Base-by-base conservation (phyloP, 2,329 filamentous ascomycete genomes). In the Phialemoniopsis sp. region DNA sequence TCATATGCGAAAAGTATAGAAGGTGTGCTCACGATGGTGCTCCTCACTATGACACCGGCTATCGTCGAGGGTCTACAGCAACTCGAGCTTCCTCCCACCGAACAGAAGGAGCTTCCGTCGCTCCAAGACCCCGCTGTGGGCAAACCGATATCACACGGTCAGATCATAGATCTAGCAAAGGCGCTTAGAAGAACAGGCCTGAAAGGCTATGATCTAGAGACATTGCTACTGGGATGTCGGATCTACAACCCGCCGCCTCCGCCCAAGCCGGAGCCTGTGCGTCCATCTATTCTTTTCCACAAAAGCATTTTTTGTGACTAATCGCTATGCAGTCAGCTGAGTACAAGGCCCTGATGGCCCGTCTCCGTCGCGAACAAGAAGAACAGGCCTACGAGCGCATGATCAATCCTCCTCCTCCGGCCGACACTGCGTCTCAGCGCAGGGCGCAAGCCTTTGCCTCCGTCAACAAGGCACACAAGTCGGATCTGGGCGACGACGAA, bases 311-410 rank as follows among this genome's bases (percentile, higher is more conserved):
- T 14, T 18, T 33, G 6, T 26, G 21, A 10, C 21, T 26, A 26
- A 26, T 26, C 21, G 7, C 18, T 15, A 16, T 40, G 9, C 43
- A 94, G 80, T 85, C 84, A 1, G 68, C 81, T 8, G 85, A 95
- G 64, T 97, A 91, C 67, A 87, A 88, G 59, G 85, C 83, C 7
- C 71, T 95, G 2, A 97, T 97, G 89, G 81, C 82, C 17, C 81
- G 84, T 13, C 79, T 98, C 15, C 87, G 89, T 46, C 80, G 76
- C 44, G 82, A 93, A 53, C 85, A 91, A 65, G 90, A 97, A 68
- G 77, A 82, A 48, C 80, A 85, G 45, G 75, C 80, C 38, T 98
- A 97, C 68, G 78, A 88, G 49, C 80, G 83, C 55, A 89, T 97
- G 82, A 66, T 85, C 37, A 81, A 83, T 46, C 78, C 82, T 2